Evolutionary conservation across 352 stramenopile species (phyloP), one percentile per base, ranked within the genome.

Genomic region (Globisporangium takayamanum): DNA sequence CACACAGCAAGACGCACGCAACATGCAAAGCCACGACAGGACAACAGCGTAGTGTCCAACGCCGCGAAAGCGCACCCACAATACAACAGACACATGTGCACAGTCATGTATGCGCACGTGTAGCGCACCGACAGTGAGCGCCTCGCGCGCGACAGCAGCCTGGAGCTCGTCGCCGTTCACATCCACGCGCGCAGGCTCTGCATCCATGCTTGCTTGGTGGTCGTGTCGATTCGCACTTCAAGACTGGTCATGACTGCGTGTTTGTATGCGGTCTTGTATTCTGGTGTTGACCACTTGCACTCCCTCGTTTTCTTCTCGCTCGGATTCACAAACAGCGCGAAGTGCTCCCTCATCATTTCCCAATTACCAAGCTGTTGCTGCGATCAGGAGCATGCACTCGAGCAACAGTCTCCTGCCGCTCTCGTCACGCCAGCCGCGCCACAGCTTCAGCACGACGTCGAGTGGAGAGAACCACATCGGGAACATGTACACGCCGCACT

Each of bases 101-200:
- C 1, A 33, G 28, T 33, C 28, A 5, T 36, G 30, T 36, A 36
- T 36, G 30, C 30, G 39, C 39, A n/a, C 16, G 41, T n/a, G 18
- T n/a, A 37, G 25, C 51, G 48, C 25, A 72, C 68, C 56, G 52
- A 64, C 47, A 10, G 62, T 72, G 28, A 74, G 64, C 37, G 55
- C 64, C 55, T 74, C 64, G 30, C 50, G 60, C 15, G 53, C 58
- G 12, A 74, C 68, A 2, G 64, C 68, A 10, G 42, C 18, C n/a
- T 30, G 37, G 15, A 60, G 33, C 33, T 53, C 62, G 51, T 68
- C 62, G 26, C 44, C 65, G 18, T 66, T 57, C 5, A 15, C 53
- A 5, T 55, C 47, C 25, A 57, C 59, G 16, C 41, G 41, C 14
- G 20, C 41, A 14, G 33, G 7, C 33, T 10, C 33, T 10, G 33